Base-by-base conservation (phyloP, 768 basidiomycete genomes). In the Lentinula raphanica region DNA sequence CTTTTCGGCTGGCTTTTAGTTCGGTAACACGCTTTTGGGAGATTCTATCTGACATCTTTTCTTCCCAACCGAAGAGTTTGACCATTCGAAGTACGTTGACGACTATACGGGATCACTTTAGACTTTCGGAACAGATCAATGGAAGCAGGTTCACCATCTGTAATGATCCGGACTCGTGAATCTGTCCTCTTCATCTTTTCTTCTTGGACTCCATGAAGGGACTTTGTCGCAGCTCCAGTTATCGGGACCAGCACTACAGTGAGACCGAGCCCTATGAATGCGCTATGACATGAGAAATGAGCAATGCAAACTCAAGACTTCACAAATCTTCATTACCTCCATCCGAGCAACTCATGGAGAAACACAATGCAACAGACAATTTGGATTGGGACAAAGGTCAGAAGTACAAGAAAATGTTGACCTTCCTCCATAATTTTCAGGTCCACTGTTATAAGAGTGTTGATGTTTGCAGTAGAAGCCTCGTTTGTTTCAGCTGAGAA, bases 51-150 rank as follows among this genome's bases (percentile, higher is more conserved):
- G 78, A 72, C 65, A 87, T 79, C 48, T 80, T 76, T 59, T 79
- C 76, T 76, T 85, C 78, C 79, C 88, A 80, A 7, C 78, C 88
- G 62, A 90, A 88, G 46, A 88, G 71, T 69, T 90, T 89, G 64
- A 88, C 74, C 81, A 88, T 87, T 11, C 86, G 78, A 21, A 86
- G 69, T 12, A 83, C 78, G 49, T 78, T 79, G 62, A 85, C 72
- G 4, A 74, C 84, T 84, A 69, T 72, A 50, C 13, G 17, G 11
- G 12, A n/a, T 19, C 6, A 21, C 23, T 51, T 6, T 49, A 54
- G 6, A 66, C 66, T 36, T 68, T 70, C 72, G 68, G 59, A 51
- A 64, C 67, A 56, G 68, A 56, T 15, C 13, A 36, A 12, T 21
- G 13, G 40, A 44, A 4, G 12, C 8, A 45, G 2, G 17, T 5